Conservation (phyloP, 345 rosid species). For the Cardiospermum halicacabum region DNA sequence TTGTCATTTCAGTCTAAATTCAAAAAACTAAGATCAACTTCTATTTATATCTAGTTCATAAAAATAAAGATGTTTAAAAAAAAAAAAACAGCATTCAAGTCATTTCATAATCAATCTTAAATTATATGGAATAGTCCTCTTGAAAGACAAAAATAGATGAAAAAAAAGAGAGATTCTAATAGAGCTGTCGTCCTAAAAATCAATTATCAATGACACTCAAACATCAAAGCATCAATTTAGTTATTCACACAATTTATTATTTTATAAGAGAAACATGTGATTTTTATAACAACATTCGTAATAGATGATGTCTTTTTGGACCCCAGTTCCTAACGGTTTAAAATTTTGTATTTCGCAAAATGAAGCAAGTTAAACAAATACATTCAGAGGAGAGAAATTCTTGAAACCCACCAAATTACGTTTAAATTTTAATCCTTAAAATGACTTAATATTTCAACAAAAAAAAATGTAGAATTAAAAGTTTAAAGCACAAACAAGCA, state of each 20-base stretch:
- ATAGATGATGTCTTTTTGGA: not conserved
- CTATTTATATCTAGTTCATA: slow-evolving; percentile 17
- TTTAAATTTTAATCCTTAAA: not conserved
- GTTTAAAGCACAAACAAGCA: not conserved
- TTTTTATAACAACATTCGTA: not conserved
- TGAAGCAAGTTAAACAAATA: too few species aligned
- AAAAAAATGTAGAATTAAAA: not conserved
- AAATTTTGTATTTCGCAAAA: not conserved
- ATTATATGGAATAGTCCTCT: not conserved
- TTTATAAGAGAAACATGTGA: not conserved
- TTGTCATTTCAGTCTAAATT: slow-evolving; percentile 95
- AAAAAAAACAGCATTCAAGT: too few species aligned
- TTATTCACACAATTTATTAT: not conserved
- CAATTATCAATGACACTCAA: not conserved
- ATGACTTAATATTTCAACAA: not conserved
- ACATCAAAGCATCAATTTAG: not conserved
- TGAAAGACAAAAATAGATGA: not conserved
- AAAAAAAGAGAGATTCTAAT: slow-evolving; percentile 1
- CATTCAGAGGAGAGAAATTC: not conserved
- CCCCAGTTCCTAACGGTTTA: not conserved
- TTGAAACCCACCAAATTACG: not conserved
- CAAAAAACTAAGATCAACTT: slow-evolving; percentile 14
- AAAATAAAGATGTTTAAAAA: too few species aligned
- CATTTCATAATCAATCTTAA: not conserved
- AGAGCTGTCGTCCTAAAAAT: not conserved